phyloP scores from a whole-genome alignment of 805 yeast species.

The Candida pseudoglaebosa region DNA sequence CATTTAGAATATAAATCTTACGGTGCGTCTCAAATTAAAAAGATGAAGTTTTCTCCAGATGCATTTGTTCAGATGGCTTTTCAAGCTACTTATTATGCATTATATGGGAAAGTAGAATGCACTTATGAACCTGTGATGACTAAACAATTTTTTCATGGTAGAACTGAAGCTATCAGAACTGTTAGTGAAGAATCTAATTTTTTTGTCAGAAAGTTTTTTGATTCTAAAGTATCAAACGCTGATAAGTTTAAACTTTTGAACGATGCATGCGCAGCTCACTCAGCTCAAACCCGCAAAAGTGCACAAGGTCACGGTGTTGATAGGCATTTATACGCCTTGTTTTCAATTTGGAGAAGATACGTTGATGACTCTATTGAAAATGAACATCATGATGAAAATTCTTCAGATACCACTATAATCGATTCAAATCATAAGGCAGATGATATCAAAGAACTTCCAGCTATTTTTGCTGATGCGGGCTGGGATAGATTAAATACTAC shows the following conservation, averaged over 20 bases:
- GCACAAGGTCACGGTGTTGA: conserved; percentile 86
- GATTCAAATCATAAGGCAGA: conserved; percentile 7
- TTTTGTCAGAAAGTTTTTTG: conserved; percentile 83
- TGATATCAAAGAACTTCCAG: conserved; percentile 47
- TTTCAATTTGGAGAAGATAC: conserved; percentile 80
- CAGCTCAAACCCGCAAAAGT: conserved; percentile 62
- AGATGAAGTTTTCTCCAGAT: conserved; percentile 87
- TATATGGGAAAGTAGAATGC: conserved; percentile 89
- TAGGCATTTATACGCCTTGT: conserved; percentile 82
- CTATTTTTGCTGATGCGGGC: conserved; percentile 77
- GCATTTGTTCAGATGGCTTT: conserved; percentile 93
- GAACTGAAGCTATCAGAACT: conserved; percentile 88
- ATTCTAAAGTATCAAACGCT: conserved; percentile 50
- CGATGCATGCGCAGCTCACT: conserved; percentile 69
- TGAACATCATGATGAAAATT: conserved; percentile 16
- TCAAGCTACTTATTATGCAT: conserved; percentile 88
- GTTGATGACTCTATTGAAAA: conserved; percentile 24
- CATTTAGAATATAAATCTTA: conserved; percentile 68
- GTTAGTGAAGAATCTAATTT: conserved; percentile 76
- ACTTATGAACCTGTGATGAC: conserved; percentile 98
- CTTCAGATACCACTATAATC: conserved; percentile 29
- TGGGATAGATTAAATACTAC: conserved; percentile 85
- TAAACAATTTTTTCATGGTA: conserved; percentile 77
- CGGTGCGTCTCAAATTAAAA: conserved; percentile 77
- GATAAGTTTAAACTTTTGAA: conserved; percentile 59